Evolutionary conservation across 768 basidiomycete species (phyloP), one percentile per base, ranked within the genome.

Genomic region (Suillus fuscotomentosus): DNA sequence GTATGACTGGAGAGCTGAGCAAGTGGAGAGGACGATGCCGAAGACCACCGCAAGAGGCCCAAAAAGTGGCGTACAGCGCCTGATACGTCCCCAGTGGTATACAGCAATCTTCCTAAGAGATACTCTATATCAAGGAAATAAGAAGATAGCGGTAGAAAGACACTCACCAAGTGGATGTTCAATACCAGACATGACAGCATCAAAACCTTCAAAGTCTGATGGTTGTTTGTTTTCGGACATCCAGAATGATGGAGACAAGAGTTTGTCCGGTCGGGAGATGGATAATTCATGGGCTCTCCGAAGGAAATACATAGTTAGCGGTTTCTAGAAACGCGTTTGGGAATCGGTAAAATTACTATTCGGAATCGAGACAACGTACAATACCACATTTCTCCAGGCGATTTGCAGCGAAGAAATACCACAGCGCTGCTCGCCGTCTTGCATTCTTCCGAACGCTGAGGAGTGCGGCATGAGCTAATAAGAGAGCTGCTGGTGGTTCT

Each of bases 51-150:
- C 24, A 99, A 80, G 17, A 97, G 79, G 1, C 85, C 82, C 22
- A 97, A 73, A 73, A 98, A 98, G 64, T 91, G 83, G 50, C 82
- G 79, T 34, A 96, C 88, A 9, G 97, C 95, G 8, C 83, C 86
- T 54, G 82, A 81, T 34, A 90, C 84, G 70, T 96, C 88, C 13
- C 96, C 95, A n/a, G 91, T 90, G 1, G 93, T 94, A 73, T 97
- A 99, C 45, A 95, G 79, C 66, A 99, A 77, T 47, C 96, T 83
- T 41, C 94, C 97, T 94, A 61, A 38, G 62, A 62, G 38, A 41
- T 61, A 57, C 51, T n/a, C 27, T 65, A 61, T 56, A 60, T 63
- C 61, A 53, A 14, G 59, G 67, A 22, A 60, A 53, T 55, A 66
- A 61, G 48, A 20, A 56, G 47, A 50, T 45, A 31, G 22, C 36